Percentiles rank a stretch among this genome's conserved stretches.
Conservation (phyloP, 148 eudicot species). For the Diospyros lotus region DNA sequence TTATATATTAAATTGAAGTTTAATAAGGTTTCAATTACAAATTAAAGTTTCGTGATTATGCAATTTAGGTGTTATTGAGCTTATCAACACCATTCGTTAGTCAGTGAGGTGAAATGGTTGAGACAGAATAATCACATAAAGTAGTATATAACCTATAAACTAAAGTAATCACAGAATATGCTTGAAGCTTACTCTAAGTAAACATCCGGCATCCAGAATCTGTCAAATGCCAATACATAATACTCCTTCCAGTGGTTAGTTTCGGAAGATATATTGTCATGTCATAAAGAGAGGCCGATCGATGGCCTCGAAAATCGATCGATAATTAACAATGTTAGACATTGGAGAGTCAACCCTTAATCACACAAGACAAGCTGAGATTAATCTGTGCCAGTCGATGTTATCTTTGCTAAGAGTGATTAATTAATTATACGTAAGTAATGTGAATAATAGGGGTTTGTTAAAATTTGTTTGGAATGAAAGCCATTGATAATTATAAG, state of each 20-base stretch:
- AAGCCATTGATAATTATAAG: not conserved
- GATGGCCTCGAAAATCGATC: not conserved
- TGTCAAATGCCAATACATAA: not conserved
- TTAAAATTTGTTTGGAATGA: not conserved
- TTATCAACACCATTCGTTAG: not conserved
- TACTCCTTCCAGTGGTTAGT: not conserved
- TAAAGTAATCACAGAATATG: not conserved
- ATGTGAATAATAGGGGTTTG: not conserved
- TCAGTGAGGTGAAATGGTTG: not conserved
- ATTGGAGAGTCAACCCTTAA: slow-evolving; percentile 2
- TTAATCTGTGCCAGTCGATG: not conserved
- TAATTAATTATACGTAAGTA: not conserved
- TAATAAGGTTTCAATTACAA: no score
- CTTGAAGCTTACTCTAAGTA: not conserved
- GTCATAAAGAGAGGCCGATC: no score
- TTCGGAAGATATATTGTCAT: not conserved
- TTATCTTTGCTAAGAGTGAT: not conserved
- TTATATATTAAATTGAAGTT: no score
- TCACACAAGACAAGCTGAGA: not conserved
- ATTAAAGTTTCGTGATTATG: no score
- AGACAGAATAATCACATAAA: not conserved
- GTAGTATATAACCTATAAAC: not conserved
- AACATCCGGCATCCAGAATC: not conserved
- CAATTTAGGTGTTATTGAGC: no score
- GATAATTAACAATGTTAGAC: not conserved